Percentiles rank a stretch among this genome's conserved stretches.
These are phyloP conservation scores for Sclerotinia minor DNA, from an alignment of 2,329 filamentous ascomycete species.

Conservation along the genomic window DNA sequence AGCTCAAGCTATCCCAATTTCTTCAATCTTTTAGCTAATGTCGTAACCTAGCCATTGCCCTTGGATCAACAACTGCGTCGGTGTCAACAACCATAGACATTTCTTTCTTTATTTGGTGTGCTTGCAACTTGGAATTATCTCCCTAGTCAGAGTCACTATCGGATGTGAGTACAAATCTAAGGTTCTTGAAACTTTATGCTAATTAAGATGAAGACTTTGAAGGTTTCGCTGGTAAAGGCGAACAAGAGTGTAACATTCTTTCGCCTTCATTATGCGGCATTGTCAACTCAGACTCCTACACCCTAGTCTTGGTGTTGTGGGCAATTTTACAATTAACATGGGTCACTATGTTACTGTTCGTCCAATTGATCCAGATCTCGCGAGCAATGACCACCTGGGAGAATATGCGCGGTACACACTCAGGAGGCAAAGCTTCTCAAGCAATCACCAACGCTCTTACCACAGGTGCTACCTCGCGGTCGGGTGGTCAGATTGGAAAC, in stretches of 20 bases:
- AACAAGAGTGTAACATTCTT: conserved; percentile 69
- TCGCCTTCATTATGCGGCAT: conserved; percentile 72
- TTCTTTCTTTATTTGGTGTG: conserved; percentile 88
- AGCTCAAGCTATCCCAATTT: conserved; percentile 43
- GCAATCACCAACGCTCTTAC: conserved; percentile 74
- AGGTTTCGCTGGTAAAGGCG: conserved; percentile 54
- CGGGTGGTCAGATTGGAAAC: conserved; percentile 69
- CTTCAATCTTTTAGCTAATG: neutral
- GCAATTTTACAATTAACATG: conserved; percentile 81
- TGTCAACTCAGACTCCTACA: conserved; percentile 80
- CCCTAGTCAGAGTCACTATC: conserved; percentile 71
- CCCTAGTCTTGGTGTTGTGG: conserved; percentile 78
- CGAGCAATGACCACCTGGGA: conserved; percentile 95
- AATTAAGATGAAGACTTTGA: conserved; percentile 58
- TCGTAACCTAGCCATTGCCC: conserved; percentile 73
- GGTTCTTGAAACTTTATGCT: conserved; percentile 29
- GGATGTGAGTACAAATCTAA: conserved; percentile 57
- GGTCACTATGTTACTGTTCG: conserved; percentile 95
- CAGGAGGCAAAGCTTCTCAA: conserved; percentile 53
- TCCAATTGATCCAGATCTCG: conserved; percentile 89
- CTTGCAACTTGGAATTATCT: conserved; percentile 72
- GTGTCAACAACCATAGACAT: conserved; percentile 92
- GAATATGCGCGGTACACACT: conserved; percentile 81
- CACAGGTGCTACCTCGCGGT: conserved; percentile 63
- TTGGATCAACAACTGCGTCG: conserved; percentile 96